These are phyloP conservation scores for Beauveria medogensis DNA, from an alignment of 2,329 filamentous ascomycete genomes.

Conservation along the genomic window DNA sequence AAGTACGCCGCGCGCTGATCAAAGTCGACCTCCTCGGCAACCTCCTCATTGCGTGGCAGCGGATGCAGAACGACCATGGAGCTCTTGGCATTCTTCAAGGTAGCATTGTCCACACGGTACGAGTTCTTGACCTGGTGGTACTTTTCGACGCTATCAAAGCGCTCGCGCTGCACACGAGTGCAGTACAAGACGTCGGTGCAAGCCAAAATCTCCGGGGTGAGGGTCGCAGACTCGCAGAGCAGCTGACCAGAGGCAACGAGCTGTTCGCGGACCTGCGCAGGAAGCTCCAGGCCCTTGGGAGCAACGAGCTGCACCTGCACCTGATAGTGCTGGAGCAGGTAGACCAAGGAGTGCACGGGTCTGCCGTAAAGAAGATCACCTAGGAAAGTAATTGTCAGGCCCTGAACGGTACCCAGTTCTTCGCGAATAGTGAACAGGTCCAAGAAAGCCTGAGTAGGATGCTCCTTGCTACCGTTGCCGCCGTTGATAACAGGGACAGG, in stretches of 20 bases:
- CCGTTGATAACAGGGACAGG: conserved; percentile 93
- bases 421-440: conserved; percentile 98
- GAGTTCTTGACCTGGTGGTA: conserved; percentile 85
- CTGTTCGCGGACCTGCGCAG: conserved; percentile 62
- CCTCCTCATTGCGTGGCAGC: conserved; percentile 85
- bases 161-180: conserved; percentile 93
- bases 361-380: conserved; percentile 91
- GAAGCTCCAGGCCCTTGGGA: conserved; percentile 70
- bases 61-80: conserved; percentile 95
- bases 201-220: conserved; percentile 81
- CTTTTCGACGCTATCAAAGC: conserved; percentile 71
- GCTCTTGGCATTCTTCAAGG: conserved; percentile 83
- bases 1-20: conserved; percentile 97
- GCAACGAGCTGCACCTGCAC: conserved; percentile 89
- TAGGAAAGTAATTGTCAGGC: conserved; percentile 90
- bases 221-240: conserved; percentile 61
- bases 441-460: conserved; percentile 94
- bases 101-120: conserved; percentile 83
- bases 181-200: conserved; percentile 91
- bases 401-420: conserved; percentile 90
- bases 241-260: conserved; percentile 70
- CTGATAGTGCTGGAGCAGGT: conserved; percentile 91
- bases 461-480: conserved; percentile 90
- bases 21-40: conserved; percentile 93
- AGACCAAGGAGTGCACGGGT: conserved; percentile 89